These are phyloP conservation scores for Gelatoporia subvermispora DNA, from an alignment of 768 basidiomycete species.

Conservation along the genomic window DNA sequence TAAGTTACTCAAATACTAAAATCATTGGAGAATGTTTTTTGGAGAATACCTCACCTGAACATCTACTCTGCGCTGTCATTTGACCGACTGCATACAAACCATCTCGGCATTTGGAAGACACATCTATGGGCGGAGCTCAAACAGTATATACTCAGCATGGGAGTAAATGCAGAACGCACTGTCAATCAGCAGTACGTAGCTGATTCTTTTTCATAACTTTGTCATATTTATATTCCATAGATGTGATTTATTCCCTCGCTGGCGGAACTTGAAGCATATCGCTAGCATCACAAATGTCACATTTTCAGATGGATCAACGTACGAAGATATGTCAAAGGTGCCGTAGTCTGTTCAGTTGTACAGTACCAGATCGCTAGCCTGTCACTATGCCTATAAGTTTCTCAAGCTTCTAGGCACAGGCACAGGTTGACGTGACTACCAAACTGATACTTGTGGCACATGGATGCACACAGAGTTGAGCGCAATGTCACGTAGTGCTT, in stretches of 20 bases:
- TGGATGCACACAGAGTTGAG: too few relatives aligned
- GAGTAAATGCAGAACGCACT: background rate
- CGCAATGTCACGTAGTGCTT: too few relatives aligned
- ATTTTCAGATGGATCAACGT: too few relatives aligned
- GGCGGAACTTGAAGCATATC: constrained; percentile 1
- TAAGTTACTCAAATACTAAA: background rate
- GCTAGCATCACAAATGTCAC: background rate
- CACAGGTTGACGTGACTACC: too few relatives aligned
- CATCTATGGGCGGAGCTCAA: constrained; percentile 2
- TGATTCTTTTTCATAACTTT: background rate
- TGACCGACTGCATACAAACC: constrained; percentile 3
- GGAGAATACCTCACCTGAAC: background rate
- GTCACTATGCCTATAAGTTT: too few relatives aligned
- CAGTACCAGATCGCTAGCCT: too few relatives aligned
- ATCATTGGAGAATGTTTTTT: constrained; percentile 5
- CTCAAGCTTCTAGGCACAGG: too few relatives aligned
- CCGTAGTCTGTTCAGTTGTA: too few relatives aligned
- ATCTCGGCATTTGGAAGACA: background rate
- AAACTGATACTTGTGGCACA: too few relatives aligned
- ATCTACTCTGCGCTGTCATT: constrained; percentile 1
- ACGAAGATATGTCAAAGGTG: too few relatives aligned
- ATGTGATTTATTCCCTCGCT: background rate
- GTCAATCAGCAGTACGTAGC: background rate
- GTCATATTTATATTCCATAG: background rate
- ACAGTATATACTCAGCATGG: background rate